phyloP scores from a whole-genome alignment of 331 rosid species.

The Pyrus hybrid region DNA sequence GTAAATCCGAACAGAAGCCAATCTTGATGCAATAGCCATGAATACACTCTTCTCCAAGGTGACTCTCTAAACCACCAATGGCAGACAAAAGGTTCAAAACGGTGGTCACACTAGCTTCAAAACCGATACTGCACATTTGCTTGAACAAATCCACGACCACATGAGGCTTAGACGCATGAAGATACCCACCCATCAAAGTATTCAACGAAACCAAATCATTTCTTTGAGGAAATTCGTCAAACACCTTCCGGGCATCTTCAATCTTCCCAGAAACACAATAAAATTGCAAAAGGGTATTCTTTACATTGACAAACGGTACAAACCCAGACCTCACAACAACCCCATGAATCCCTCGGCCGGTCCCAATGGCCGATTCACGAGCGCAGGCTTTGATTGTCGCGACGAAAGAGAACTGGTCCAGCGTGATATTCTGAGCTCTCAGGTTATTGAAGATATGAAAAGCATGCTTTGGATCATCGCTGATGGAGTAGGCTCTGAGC shows the following conservation, averaged over 20 bases:
- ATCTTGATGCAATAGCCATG: conserved; percentile 44
- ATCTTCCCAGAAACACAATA: conserved; percentile 37
- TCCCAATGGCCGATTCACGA: conserved; percentile 24
- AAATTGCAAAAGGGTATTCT: conserved; percentile 44
- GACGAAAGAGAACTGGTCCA: conserved; percentile 52
- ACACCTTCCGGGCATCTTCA: conserved; percentile 51
- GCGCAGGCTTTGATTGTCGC: conserved; percentile 47
- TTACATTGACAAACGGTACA: conserved; percentile 32
- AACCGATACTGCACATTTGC: conserved; percentile 31
- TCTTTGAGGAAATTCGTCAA: conserved; percentile 43
- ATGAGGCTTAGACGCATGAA: conserved; percentile 31
- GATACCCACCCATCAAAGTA: conserved; percentile 58
- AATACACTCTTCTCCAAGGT: conserved; percentile 28
- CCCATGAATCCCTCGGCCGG: conserved; percentile 58
- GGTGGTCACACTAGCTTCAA: conserved; percentile 35
- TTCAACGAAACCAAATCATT: conserved; percentile 59
- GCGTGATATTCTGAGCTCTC: conserved; percentile 22
- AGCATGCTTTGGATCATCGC: conserved; percentile 35
- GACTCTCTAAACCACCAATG: conserved; percentile 28
- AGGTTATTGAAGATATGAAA: conserved; percentile 42
- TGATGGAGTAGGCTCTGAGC: conserved; percentile 50
- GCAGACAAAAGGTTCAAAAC: conserved; percentile 46
- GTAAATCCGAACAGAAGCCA: conserved; percentile 32
- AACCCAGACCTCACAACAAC: conserved; percentile 44
- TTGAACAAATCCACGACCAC: conserved; percentile 38